A percentile compares a stretch with the other conserved stretches of the same genome.
These are phyloP conservation scores for Suillus plorans DNA, from an alignment of 768 basidiomycete species.

Conservation along the genomic window DNA sequence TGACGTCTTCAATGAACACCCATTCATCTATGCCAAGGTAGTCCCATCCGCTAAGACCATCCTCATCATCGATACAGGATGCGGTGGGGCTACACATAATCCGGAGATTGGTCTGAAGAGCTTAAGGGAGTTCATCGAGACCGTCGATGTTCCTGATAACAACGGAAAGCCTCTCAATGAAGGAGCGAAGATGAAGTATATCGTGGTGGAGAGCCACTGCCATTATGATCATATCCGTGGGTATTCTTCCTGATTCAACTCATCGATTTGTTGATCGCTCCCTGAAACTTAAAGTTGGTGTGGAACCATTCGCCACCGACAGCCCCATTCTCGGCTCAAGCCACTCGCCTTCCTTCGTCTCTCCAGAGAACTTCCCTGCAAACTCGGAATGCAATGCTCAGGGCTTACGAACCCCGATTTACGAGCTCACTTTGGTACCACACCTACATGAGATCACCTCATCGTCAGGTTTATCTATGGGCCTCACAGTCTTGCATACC, in stretches of 20 bases:
- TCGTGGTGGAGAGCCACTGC: slow-evolving; percentile 52
- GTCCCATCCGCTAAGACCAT: slow-evolving; percentile 39
- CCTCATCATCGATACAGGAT: slow-evolving; percentile 55
- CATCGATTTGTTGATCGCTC: background rate
- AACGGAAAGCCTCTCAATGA: slow-evolving; percentile 43
- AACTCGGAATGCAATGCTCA: slow-evolving; percentile 47
- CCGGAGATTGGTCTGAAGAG: slow-evolving; percentile 40
- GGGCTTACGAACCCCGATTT: slow-evolving; percentile 43
- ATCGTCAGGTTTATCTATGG: slow-evolving; percentile 25
- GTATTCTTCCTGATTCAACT: slow-evolving; percentile 18
- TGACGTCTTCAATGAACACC: slow-evolving; percentile 51
- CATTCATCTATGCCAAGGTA: slow-evolving; percentile 54
- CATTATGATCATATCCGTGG: slow-evolving; percentile 61
- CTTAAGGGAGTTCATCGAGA: slow-evolving; percentile 51
- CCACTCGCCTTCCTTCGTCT: slow-evolving; percentile 46
- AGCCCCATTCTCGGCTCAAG: slow-evolving; percentile 49
- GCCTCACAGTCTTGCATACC: slow-evolving; percentile 49
- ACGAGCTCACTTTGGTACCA: slow-evolving; percentile 45
- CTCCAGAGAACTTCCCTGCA: slow-evolving; percentile 38
- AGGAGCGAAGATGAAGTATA: slow-evolving; percentile 40
- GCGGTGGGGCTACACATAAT: slow-evolving; percentile 46
- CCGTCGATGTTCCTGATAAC: slow-evolving; percentile 42
- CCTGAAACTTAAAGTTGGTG: slow-evolving; percentile 36
- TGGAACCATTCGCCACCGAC: slow-evolving; percentile 49
- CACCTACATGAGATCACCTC: slow-evolving; percentile 37